Evolutionary conservation across 495 filamentous ascomycete species (phyloP).

Genomic region (Lasiosphaeria hispida): DNA sequence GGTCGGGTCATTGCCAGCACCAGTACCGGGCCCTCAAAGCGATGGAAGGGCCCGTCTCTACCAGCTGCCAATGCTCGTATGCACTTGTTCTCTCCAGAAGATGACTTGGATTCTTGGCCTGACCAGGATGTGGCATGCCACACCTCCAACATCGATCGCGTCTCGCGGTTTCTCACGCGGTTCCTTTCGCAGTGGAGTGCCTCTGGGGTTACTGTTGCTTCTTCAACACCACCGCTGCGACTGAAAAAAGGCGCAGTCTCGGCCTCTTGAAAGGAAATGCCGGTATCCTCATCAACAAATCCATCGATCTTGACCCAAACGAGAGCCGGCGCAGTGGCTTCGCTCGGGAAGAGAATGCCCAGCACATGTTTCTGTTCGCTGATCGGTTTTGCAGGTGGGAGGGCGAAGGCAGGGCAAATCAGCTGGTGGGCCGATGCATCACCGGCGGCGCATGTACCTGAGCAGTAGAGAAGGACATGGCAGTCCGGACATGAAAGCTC

Average conservation of each 20-base stretch:
- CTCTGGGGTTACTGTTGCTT: background rate
- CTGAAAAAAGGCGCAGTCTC: background rate
- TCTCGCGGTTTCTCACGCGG: slow-evolving; percentile 4
- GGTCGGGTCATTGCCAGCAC: slow-evolving; percentile 10
- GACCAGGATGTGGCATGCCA: slow-evolving; percentile 11
- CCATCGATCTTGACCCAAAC: slow-evolving; percentile 10
- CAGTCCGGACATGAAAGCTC: background rate
- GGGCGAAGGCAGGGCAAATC: background rate
- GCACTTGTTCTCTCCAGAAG: background rate
- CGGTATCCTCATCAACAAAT: slow-evolving; percentile 6
- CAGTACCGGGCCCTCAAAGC: slow-evolving; percentile 4
- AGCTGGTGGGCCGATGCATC: background rate
- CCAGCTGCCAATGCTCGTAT: background rate
- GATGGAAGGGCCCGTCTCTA: background rate
- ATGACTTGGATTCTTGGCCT: background rate
- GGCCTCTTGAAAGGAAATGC: slow-evolving; percentile 12
- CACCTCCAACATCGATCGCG: slow-evolving; percentile 9
- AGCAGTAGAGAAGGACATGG: slow-evolving; percentile 3
- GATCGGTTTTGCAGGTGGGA: background rate
- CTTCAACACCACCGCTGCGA: background rate
- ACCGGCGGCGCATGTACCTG: background rate
- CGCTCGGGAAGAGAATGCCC: background rate
- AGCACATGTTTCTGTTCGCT: background rate
- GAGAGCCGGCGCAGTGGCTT: background rate
- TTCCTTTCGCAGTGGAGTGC: slow-evolving; percentile 2